Percentiles rank a stretch among this genome's conserved stretches.
Evolutionary conservation across 768 basidiomycete genomes (phyloP).

Genomic region (Austroboletus festivus): DNA sequence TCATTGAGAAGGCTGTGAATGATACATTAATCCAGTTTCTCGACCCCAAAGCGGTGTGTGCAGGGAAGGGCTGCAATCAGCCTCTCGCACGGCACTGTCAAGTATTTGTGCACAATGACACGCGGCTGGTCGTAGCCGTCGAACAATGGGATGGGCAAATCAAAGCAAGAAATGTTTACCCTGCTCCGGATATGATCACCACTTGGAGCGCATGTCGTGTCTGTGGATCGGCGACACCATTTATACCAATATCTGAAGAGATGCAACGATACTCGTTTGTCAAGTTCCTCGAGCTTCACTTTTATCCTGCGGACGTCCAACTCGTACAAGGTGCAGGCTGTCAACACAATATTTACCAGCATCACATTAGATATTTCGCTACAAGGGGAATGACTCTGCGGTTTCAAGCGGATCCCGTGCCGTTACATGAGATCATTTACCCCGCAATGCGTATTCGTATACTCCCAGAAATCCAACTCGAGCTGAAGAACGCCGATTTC

Average conservation of each 20-base stretch:
- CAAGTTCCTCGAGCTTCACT: constrained; percentile 93
- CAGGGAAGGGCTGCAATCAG: constrained; percentile 81
- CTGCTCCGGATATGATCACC: constrained; percentile 73
- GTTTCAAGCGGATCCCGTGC: constrained; percentile 82
- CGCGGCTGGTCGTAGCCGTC: constrained; percentile 76
- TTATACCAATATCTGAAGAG: constrained; percentile 86
- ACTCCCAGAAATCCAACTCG: constrained; percentile 81
- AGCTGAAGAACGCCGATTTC: constrained; percentile 91
- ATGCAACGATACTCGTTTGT: constrained; percentile 94
- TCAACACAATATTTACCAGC: constrained; percentile 89
- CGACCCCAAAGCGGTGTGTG: constrained; percentile 75
- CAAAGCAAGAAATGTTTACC: constrained; percentile 51
- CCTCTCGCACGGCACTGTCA: constrained; percentile 81
- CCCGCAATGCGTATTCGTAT: constrained; percentile 86
- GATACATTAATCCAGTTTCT: constrained; percentile 67
- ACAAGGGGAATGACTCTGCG: constrained; percentile 80
- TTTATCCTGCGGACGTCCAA: constrained; percentile 86
- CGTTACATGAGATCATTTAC: constrained; percentile 82
- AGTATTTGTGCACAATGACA: constrained; percentile 88
- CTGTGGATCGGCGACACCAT: constrained; percentile 77
- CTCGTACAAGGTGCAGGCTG: constrained; percentile 87
- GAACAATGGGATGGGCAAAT: constrained; percentile 87
- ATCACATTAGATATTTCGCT: constrained; percentile 91
- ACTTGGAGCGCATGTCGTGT: constrained; percentile 89
- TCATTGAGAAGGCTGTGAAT: constrained; percentile 75